Conservation (phyloP, 306 rosid genomes). For the Ceratonia siliqua region DNA sequence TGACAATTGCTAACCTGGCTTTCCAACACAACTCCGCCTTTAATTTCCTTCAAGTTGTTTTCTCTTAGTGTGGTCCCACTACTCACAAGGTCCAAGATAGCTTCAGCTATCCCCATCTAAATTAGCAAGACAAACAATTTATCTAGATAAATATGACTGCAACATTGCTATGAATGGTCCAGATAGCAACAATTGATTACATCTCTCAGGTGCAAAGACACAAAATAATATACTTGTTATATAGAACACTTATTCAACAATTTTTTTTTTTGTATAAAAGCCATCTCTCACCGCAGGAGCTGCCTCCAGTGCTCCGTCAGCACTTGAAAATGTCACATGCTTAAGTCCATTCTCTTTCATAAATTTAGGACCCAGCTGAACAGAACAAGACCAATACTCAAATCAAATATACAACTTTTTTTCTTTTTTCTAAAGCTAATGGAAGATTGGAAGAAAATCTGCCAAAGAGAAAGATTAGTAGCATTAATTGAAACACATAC, state of each 20-base stretch:
- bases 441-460: neutral
- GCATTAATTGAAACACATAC: constrained; percentile 40
- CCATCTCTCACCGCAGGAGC: constrained; percentile 59
- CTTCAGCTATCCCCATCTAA: constrained; percentile 82
- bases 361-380: constrained; percentile 91
- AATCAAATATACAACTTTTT: too few species aligned
- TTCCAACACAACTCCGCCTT: constrained; percentile 79
- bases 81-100: constrained; percentile 95
- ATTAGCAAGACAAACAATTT: constrained; percentile 19
- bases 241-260: neutral
- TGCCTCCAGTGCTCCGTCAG: constrained; percentile 73
- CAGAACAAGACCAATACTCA: constrained; percentile 23
- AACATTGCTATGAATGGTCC: neutral
- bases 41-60: constrained; percentile 88
- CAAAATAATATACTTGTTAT: too few species aligned
- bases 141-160: too few species aligned
- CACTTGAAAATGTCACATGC: constrained; percentile 54
- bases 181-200: neutral
- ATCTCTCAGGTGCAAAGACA: neutral
- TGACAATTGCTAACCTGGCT: constrained; percentile 68
- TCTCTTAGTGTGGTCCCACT: constrained; percentile 88
- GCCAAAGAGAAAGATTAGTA: neutral
- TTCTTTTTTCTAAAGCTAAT: too few species aligned
- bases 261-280: constrained; percentile 8
- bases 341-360: constrained; percentile 60